Conservation (phyloP, 208 protist species). For the Leishmania amazonensis region DNA sequence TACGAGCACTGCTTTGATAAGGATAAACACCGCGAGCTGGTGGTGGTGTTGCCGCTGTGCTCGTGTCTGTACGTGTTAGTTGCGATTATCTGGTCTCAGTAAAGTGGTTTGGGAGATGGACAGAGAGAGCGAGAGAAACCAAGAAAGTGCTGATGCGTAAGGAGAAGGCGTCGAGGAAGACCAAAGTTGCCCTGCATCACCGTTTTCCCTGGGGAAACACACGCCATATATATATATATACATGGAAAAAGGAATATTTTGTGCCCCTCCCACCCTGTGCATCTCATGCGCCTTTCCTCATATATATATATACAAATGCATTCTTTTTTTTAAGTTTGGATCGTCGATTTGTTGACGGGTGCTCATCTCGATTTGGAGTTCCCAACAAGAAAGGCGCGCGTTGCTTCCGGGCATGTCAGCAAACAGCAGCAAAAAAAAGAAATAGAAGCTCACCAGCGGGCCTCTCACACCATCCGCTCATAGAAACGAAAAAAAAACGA, state of each 20-base stretch:
- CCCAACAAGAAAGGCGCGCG: not conserved
- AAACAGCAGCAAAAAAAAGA: not conserved
- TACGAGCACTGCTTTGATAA: not conserved
- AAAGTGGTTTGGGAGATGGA: conserved; percentile 5
- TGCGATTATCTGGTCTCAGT: not conserved
- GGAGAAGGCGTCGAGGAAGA: not conserved
- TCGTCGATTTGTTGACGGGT: too few relatives aligned
- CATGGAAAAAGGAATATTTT: not conserved
- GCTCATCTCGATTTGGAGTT: too few relatives aligned
- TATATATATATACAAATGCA: too few relatives aligned
- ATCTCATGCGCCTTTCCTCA: not conserved
- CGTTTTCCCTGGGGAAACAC: too few relatives aligned
- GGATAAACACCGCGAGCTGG: not conserved
- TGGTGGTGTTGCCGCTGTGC: not conserved
- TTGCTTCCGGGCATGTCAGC: not conserved
- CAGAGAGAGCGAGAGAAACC: conserved; percentile 8
- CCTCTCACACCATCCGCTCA: not conserved
- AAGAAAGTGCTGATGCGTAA: not conserved
- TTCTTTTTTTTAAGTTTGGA: too few relatives aligned
- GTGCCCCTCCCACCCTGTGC: not conserved
- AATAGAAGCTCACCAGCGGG: not conserved
- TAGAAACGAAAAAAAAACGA: too few relatives aligned
- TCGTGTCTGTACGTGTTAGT: not conserved
- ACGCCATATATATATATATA: not conserved
- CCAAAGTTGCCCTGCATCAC: too few relatives aligned